phyloP scores from a whole-genome alignment of 2,329 filamentous ascomycete species.

The Pseudohalonectria lignicola region DNA sequence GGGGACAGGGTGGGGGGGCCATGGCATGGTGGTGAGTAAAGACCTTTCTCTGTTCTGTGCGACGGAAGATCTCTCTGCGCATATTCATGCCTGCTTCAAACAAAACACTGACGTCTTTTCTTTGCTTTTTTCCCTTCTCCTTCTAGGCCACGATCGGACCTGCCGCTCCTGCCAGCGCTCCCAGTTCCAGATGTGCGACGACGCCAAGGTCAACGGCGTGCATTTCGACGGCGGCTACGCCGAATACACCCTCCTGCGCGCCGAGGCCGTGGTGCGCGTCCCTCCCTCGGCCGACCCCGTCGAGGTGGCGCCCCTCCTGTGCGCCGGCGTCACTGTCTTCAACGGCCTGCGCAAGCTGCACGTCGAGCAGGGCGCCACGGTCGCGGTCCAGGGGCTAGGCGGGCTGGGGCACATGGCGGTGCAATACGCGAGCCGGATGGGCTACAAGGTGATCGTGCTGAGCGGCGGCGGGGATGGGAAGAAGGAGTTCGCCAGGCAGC shows the following conservation, averaged over 20 bases:
- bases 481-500: conserved; percentile 51
- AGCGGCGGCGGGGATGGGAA: conserved; percentile 54
- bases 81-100: too few species aligned
- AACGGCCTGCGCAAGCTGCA: conserved; percentile 44
- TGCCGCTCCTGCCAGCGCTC: conserved; percentile 55
- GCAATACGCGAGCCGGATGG: conserved; percentile 67
- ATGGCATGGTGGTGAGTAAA: conserved; percentile 66
- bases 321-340: conserved; percentile 55
- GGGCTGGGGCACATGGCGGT: conserved; percentile 70
- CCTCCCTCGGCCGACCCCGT: conserved; percentile 40
- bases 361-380: conserved; percentile 38
- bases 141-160: conserved; percentile 45
- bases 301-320: conserved; percentile 48
- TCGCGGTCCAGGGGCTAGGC: conserved; percentile 58
- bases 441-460: conserved; percentile 60
- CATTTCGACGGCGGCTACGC: conserved; percentile 56
- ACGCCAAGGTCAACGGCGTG: conserved; percentile 53
- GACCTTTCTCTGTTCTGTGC: too few species aligned
- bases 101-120: too few species aligned
- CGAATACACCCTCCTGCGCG: conserved; percentile 49
- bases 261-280: conserved; percentile 48
- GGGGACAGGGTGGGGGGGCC: conserved; percentile 57
- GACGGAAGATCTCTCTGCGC: too few species aligned
- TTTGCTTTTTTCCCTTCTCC: too few species aligned
- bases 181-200: conserved; percentile 58